A percentile compares a stretch with the other conserved stretches of the same genome.
Evolutionary conservation across 1,139 yeast species (phyloP).

Genomic region (Debaryomyces nepalensis): DNA sequence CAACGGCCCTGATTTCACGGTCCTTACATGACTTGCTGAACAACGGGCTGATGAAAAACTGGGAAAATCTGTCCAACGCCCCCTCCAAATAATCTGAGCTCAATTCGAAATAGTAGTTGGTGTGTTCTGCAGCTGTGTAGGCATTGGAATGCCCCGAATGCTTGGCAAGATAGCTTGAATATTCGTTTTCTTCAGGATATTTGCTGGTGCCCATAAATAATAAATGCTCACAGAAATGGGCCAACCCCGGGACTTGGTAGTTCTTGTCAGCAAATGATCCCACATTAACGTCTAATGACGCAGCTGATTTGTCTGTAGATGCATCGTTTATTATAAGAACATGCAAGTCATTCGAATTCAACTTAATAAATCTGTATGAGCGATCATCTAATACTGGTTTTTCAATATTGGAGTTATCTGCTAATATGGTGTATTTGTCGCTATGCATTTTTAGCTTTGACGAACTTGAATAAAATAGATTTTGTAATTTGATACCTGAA

Average conservation of each 20-base stretch:
- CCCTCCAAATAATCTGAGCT: slow-evolving; percentile 78
- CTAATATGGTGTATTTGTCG: slow-evolving; percentile 22
- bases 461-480: slow-evolving; percentile 3
- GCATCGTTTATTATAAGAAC: slow-evolving; percentile 84
- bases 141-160: slow-evolving; percentile 76
- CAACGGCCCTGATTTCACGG: slow-evolving; percentile 92
- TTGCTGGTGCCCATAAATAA: slow-evolving; percentile 96
- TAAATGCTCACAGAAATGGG: slow-evolving; percentile 96
- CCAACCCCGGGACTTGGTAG: slow-evolving; percentile 75
- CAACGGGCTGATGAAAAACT: slow-evolving; percentile 85
- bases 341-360: slow-evolving; percentile 65
- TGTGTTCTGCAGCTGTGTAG: slow-evolving; percentile 85
- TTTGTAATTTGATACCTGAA: not conserved
- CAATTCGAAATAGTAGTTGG: slow-evolving; percentile 89
- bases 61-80: slow-evolving; percentile 90
- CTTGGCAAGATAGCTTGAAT: slow-evolving; percentile 73
- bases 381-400: slow-evolving; percentile 80
- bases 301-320: slow-evolving; percentile 88
- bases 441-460: slow-evolving; percentile 7
- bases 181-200: slow-evolving; percentile 91
- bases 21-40: slow-evolving; percentile 84
- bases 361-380: slow-evolving; percentile 65
- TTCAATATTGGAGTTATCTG: slow-evolving; percentile 34
- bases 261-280: slow-evolving; percentile 86
- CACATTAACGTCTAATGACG: slow-evolving; percentile 88